A percentile compares a stretch with the other conserved stretches of the same genome.
These are phyloP conservation scores for Alternaria angustiovoidea DNA, from an alignment of 2,329 filamentous ascomycete species.

Conservation along the genomic window DNA sequence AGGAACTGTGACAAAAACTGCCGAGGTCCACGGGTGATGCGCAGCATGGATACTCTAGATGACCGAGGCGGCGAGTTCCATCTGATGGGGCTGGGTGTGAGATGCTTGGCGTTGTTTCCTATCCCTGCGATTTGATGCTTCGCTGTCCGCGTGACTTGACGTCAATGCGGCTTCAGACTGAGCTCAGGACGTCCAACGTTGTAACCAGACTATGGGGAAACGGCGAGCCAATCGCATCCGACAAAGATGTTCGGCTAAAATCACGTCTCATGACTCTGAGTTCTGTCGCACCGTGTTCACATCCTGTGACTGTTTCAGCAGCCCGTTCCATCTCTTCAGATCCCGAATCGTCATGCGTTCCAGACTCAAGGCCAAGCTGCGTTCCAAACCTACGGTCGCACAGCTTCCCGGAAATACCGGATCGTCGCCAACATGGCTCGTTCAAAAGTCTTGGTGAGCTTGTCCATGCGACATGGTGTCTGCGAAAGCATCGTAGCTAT, in stretches of 20 bases:
- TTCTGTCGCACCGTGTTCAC: slow-evolving; percentile 7
- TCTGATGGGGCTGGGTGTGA: background rate
- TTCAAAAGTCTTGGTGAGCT: slow-evolving; percentile 21
- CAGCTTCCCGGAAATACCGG: background rate
- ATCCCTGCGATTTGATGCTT: background rate
- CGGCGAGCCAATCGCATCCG: background rate
- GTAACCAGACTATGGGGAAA: background rate
- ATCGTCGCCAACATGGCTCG: slow-evolving; percentile 1
- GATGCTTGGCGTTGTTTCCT: background rate
- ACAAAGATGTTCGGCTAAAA: background rate
- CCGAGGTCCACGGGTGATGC: slow-evolving; percentile 6
- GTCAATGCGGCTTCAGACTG: background rate
- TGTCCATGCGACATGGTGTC: slow-evolving; percentile 10
- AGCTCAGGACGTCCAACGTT: background rate
- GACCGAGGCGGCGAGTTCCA: background rate
- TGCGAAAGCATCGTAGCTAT: background rate
- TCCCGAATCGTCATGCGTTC: slow-evolving; percentile 24
- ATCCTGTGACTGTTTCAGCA: slow-evolving; percentile 25
- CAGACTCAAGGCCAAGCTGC: slow-evolving; percentile 15
- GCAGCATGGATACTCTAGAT: background rate
- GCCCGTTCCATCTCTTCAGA: slow-evolving; percentile 17
- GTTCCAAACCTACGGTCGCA: slow-evolving; percentile 12
- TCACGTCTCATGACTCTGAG: background rate
- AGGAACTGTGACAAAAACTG: background rate
- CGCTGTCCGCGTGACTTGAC: background rate